A percentile compares a stretch with the other conserved stretches of the same genome.
These are phyloP conservation scores for Rhododendron kiyosumense DNA, from an alignment of 148 eudicot genomes.

Conservation along the genomic window DNA sequence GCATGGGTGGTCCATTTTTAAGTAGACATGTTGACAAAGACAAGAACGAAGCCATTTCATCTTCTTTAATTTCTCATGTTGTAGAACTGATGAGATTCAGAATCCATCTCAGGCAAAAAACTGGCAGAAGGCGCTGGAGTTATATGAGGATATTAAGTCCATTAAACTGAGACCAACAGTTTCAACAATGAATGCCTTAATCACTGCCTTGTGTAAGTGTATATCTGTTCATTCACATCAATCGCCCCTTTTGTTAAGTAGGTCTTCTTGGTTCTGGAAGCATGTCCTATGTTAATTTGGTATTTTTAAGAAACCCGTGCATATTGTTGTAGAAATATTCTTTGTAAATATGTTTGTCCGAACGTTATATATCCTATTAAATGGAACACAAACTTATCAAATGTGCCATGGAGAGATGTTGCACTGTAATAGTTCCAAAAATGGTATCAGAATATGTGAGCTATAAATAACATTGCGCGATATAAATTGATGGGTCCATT, in stretches of 20 bases:
- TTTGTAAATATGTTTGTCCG: background rate
- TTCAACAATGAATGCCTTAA: slow-evolving; percentile 81
- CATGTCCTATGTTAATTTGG: background rate
- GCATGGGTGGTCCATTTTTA: background rate
- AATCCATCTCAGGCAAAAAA: slow-evolving; percentile 56
- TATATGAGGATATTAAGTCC: slow-evolving; percentile 65
- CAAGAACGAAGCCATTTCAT: background rate
- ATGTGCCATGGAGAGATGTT: background rate
- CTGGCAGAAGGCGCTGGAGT: slow-evolving; percentile 85
- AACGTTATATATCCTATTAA: background rate
- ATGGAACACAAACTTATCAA: background rate
- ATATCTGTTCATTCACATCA: background rate
- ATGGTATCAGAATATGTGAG: background rate
- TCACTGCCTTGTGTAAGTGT: slow-evolving; percentile 89
- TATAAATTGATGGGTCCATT: background rate
- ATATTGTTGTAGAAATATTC: background rate
- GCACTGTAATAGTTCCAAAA: background rate
- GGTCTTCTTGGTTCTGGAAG: background rate
- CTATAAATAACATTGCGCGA: background rate
- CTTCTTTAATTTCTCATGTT: slow-evolving; percentile 5
- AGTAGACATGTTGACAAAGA: background rate
- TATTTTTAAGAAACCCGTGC: background rate
- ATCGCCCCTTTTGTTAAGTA: background rate
- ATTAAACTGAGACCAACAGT: slow-evolving; percentile 71
- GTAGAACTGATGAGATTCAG: slow-evolving; percentile 10